A percentile compares a stretch with the other conserved stretches of the same genome.
Conservation (phyloP, 1,284 basidiomycete species). For the Hortiboletus rubellus region DNA sequence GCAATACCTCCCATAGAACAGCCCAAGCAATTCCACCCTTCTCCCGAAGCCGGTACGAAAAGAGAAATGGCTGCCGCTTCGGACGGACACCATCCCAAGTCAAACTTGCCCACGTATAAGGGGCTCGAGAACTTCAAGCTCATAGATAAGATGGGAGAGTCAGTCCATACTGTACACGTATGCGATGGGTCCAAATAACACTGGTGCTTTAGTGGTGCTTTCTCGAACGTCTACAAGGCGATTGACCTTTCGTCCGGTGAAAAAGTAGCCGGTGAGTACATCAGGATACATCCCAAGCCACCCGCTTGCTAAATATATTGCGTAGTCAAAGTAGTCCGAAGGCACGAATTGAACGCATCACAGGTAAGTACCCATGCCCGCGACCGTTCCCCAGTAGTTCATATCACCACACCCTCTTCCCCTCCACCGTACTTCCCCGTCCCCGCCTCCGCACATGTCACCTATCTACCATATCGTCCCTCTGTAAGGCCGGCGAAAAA, state of each 20-base stretch:
- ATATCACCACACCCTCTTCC: conserved; percentile 25
- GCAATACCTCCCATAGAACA: conserved; percentile 34
- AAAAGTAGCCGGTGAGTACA: conserved; percentile 77
- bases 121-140: conserved; percentile 85
- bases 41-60: conserved; percentile 52
- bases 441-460: conserved; percentile 17
- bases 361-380: conserved; percentile 72
- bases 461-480: conserved; percentile 26
- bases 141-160: conserved; percentile 96
- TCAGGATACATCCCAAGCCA: conserved; percentile 21
- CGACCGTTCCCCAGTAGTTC: conserved; percentile 32
- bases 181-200: conserved; percentile 12
- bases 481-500: conserved; percentile 81
- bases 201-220: conserved; percentile 72
- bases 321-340: conserved; percentile 94
- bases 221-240: conserved; percentile 98
- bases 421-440: conserved; percentile 8
- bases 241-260: conserved; percentile 73
- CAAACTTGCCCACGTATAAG: conserved; percentile 79
- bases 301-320: conserved; percentile 10
- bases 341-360: conserved; percentile 91
- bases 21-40: conserved; percentile 30
- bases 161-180: conserved; percentile 37
- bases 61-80: conserved; percentile 68
- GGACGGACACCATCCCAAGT: conserved; percentile 73